phyloP scores from a whole-genome alignment of 768 basidiomycete genomes.

The Neoboletus magnificus region DNA sequence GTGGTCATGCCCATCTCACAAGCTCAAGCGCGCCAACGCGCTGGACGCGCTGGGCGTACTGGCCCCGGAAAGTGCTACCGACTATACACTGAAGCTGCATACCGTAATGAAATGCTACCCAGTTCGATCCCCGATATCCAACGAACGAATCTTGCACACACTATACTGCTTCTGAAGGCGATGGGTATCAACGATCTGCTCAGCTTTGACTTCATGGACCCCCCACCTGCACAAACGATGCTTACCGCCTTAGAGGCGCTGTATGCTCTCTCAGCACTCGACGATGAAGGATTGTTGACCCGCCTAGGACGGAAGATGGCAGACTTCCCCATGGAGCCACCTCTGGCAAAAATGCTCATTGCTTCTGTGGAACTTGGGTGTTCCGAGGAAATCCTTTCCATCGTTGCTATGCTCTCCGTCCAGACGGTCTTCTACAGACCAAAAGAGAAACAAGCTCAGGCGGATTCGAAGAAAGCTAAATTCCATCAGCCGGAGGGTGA shows the following conservation, averaged over 20 bases:
- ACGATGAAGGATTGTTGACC: constrained; percentile 94
- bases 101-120: constrained; percentile 97
- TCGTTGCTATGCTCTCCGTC: constrained; percentile 96
- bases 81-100: constrained; percentile 96
- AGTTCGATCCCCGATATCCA: constrained; percentile 98
- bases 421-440: constrained; percentile 97
- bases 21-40: constrained; percentile 92
- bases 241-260: constrained; percentile 92
- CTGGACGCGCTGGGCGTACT: constrained; percentile 95
- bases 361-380: constrained; percentile 96
- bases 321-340: constrained; percentile 98
- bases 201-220: constrained; percentile 99
- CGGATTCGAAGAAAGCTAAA: constrained; percentile 99
- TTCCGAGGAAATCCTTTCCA: constrained; percentile 95
- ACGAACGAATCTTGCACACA: constrained; percentile 86
- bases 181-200: constrained; percentile 99
- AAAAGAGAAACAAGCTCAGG: constrained; percentile 99
- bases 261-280: constrained; percentile 92
- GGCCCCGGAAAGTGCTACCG: constrained; percentile 99
- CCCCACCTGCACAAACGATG: constrained; percentile 95
- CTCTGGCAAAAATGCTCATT: constrained; percentile 96
- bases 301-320: constrained; percentile 98
- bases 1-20: constrained; percentile 99
- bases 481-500: constrained; percentile 99
- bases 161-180: constrained; percentile 93